Evolutionary conservation across 2,329 filamentous ascomycete genomes (phyloP), one percentile per base, ranked within the genome.

Genomic region (Aspergillus sp.): DNA sequence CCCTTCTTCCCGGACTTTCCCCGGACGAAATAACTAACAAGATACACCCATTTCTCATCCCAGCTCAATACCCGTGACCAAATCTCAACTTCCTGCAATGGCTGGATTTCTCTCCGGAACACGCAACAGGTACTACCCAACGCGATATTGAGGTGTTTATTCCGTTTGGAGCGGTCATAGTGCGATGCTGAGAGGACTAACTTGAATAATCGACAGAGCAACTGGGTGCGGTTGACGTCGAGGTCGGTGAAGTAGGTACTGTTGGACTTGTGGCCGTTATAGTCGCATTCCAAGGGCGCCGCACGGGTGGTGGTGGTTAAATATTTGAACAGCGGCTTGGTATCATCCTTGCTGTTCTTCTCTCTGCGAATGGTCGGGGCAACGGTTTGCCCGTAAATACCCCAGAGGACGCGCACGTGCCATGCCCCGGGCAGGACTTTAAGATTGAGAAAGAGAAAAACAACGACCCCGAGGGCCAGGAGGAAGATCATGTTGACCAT

Each of bases 41-140:
- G 74, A 64, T 85, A 87, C 35, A 88, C 59, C 85, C 85, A 89
- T 70, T 88, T 88, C 53, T 80, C 75, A 67, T 89, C 85, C 85
- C 85, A 89, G 54, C 72, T 66, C 20, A 88, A 70, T 7, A 89
- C 61, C 19, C 83, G 74, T 33, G 74, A 81, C 80, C 84, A 86
- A 65, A 87, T 79, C 71, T 88, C 84, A 66, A 84, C 88, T 10
- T 67, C 61, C 60, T 81, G 73, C 59, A 81, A 83, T 1, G 82
- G 78, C 43, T 75, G 74, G 48, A 88, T 83, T 71, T 89, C 85
- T 41, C 74, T 70, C 63, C 80, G 79, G 69, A 88, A 89, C 53
- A 74, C 79, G 67, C 83, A 85, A 59, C 78, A 75, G 12, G 86
- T 84, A 43, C 80, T 79, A 27, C 85, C 85, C 2, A 88, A 75